Conservation (phyloP, 208 protist genomes). For the Acanthamoeba lenticulata region DNA sequence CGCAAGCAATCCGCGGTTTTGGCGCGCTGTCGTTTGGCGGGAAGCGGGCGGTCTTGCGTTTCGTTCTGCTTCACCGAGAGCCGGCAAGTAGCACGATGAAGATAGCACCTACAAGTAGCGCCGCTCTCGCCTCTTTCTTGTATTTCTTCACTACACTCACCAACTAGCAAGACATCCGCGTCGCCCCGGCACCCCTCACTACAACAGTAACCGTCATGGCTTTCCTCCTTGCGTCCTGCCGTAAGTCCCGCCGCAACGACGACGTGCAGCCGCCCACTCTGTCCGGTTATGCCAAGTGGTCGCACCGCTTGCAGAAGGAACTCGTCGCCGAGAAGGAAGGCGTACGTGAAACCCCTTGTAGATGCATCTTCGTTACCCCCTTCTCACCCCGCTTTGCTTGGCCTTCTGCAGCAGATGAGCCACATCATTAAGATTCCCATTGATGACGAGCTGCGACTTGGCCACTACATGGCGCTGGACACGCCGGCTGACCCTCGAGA, state of each 20-base stretch:
- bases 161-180: not conserved
- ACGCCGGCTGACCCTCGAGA: not conserved
- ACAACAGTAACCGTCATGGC: not conserved
- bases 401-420: not conserved
- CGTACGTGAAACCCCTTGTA: no score
- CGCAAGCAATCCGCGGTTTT: not conserved
- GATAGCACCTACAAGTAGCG: not conserved
- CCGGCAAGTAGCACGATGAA: no score
- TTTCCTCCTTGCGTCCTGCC: not conserved
- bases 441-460: not conserved
- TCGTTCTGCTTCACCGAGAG: not conserved
- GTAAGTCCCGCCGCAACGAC: not conserved
- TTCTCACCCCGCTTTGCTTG: not conserved
- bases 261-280: slow-evolving; percentile 18
- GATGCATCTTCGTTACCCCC: not conserved
- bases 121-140: no score
- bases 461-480: not conserved
- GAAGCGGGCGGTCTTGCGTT: not conserved
- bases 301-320: slow-evolving; percentile 13
- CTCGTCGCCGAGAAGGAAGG: not conserved
- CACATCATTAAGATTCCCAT: not conserved
- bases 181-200: no score
- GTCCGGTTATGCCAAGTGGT: slow-evolving; percentile 28
- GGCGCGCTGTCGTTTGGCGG: not conserved
- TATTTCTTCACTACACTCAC: not conserved